These are phyloP conservation scores for Fusarium burgessii DNA, from an alignment of 2,329 filamentous ascomycete genomes.

Conservation along the genomic window DNA sequence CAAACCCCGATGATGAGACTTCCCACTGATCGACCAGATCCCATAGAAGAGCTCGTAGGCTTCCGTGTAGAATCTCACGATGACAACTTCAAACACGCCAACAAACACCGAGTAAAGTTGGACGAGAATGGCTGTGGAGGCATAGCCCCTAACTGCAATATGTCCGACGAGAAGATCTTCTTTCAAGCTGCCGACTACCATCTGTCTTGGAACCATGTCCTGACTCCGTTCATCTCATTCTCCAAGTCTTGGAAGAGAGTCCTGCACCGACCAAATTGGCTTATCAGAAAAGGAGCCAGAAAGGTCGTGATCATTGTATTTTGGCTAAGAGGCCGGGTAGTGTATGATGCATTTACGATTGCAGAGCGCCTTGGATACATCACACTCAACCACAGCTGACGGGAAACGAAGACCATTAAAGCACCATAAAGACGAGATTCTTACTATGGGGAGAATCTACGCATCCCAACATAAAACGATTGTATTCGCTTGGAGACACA, in stretches of 20 bases:
- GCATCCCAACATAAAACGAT: background rate
- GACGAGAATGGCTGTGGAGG: background rate
- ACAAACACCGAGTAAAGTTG: background rate
- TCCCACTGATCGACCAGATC: fast-evolving
- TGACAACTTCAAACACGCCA: fast-evolving
- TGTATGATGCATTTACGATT: background rate
- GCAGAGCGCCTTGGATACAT: background rate
- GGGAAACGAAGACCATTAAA: background rate
- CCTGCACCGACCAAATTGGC: background rate
- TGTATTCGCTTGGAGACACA: background rate
- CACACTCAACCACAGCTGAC: background rate
- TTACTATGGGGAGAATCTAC: background rate
- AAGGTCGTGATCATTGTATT: background rate
- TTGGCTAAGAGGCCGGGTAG: background rate
- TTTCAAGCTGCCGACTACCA: background rate
- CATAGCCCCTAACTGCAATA: background rate
- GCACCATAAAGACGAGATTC: background rate
- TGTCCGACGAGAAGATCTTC: no score
- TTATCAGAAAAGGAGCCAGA: background rate
- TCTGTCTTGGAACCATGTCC: background rate
- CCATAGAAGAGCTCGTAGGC: background rate
- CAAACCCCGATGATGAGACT: background rate
- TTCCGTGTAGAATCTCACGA: background rate
- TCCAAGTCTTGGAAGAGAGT: background rate
- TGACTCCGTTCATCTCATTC: background rate